phyloP scores from a whole-genome alignment of 805 yeast species.

The Schizosaccharomyces octosporus region DNA sequence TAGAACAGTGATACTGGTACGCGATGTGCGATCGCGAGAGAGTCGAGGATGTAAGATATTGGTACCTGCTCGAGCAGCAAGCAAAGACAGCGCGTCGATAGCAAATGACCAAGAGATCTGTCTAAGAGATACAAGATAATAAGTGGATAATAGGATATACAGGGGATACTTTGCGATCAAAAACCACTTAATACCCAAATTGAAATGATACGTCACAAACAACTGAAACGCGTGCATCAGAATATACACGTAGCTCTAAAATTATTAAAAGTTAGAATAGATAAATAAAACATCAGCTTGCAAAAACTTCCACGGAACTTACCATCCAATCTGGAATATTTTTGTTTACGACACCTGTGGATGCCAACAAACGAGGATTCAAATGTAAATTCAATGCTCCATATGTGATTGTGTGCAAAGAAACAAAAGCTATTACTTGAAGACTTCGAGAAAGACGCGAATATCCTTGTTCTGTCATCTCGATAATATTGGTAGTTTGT shows the following conservation, averaged over 20 bases:
- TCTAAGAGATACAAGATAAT: neutral
- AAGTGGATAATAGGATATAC: neutral
- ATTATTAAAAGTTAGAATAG: neutral
- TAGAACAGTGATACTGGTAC: neutral
- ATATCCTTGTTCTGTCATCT: neutral
- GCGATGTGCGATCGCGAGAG: neutral
- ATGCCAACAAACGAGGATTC: neutral
- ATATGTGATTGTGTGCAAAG: neutral
- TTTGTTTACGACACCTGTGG: neutral
- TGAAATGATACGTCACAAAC: neutral
- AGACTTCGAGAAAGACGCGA: neutral
- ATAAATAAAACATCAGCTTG: neutral
- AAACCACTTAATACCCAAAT: neutral
- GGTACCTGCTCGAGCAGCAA: neutral
- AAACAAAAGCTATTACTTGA: neutral
- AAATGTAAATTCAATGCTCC: neutral
- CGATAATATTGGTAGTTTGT: neutral
- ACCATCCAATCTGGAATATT: neutral
- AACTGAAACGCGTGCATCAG: neutral
- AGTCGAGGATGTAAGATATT: no score
- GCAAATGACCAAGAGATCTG: neutral
- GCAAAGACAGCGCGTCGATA: neutral
- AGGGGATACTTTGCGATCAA: neutral
- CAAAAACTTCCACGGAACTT: neutral
- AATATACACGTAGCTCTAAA: neutral